Base-by-base conservation (phyloP, 2,329 filamentous ascomycete species). In the Pseudogymnoascus sp. region DNA sequence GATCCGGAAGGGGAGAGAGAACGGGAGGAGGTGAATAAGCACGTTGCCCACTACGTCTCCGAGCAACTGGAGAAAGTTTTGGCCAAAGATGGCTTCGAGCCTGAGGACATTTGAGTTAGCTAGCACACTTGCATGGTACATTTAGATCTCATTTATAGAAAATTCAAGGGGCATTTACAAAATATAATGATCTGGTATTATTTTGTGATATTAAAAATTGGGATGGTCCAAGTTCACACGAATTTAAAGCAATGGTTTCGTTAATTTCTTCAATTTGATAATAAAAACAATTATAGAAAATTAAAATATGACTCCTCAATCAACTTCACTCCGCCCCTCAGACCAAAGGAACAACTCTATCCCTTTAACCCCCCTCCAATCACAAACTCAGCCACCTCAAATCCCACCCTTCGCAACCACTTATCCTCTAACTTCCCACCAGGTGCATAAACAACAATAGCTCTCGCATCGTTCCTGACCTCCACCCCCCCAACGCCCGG, bases 351-450 rank as follows among this genome's bases (percentile, higher is more conserved):
- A 33, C 9, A 50, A 3, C 9, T 8, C 47, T 53, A 58, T 33
- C 18, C 57, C 18, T 58, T 37, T 3, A 58, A 39, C 5, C 33
- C 15, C 30, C 63, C 30, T 69, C 68, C 28, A 69, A 57, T 47
- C 67, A 91, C 81, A 84, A 88, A 95, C 74, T 97, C 92, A 60
- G 89, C 83, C 65, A 97, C 85, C 76, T 97, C 92, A 74, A 97
- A 97, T 1, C 85, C 87, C 58, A 96, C 76, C 64, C 91, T 79
- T 62, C 91, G 80, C 71, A 91, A 79, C 9, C 85, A 85, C 68
- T 83, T 87, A 72, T 90, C 87, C 63, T 86, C 85, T 65, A 90
- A 71, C 73, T 68, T 75, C 69, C 38, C 72, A 14, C 68, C 73
- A 47, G 64, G 62, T 35, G 66, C 57, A 59, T 81, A 76, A 39